phyloP scores from a whole-genome alignment of 1,139 yeast species.

The Sporopachydermia cereana region DNA sequence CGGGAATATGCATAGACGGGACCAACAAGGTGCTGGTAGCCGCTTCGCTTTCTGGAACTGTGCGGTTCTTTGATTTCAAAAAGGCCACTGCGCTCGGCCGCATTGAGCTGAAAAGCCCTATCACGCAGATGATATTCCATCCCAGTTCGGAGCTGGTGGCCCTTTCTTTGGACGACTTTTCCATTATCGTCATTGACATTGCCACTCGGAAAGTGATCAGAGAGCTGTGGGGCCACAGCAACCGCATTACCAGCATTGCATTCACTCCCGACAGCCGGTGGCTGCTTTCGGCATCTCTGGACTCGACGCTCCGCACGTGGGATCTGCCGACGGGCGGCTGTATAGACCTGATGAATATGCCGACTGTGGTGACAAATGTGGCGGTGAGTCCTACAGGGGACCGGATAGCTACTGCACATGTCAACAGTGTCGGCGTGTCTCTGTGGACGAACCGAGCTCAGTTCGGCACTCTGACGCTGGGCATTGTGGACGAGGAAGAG shows the following conservation, averaged over 20 bases:
- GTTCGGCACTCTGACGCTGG: constrained; percentile 48
- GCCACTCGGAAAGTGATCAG: constrained; percentile 76
- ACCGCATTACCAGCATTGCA: constrained; percentile 79
- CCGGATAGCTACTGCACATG: constrained; percentile 87
- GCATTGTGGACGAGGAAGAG: constrained; percentile 58
- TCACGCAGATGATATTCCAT: constrained; percentile 68
- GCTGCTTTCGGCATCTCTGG: constrained; percentile 78
- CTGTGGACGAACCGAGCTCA: constrained; percentile 91
- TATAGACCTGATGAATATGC: constrained; percentile 79
- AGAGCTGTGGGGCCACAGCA: constrained; percentile 81
- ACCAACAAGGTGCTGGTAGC: constrained; percentile 83
- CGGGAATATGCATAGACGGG: constrained; percentile 84
- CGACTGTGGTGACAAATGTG: constrained; percentile 68
- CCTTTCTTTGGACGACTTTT: constrained; percentile 73
- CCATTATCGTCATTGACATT: constrained; percentile 74
- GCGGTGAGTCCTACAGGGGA: constrained; percentile 86
- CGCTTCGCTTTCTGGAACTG: constrained; percentile 77
- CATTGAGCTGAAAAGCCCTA: constrained; percentile 61
- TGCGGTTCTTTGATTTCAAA: constrained; percentile 81
- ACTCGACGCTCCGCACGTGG: constrained; percentile 90
- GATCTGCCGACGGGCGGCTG: constrained; percentile 96
- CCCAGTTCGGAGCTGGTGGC: constrained; percentile 78
- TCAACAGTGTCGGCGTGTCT: constrained; percentile 77
- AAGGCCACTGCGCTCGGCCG: constrained; percentile 60
- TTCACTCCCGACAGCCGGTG: constrained; percentile 95